Evolutionary conservation across 495 filamentous ascomycete genomes (phyloP), one percentile per base, ranked within the genome.

Genomic region (Entonaema liquescens): DNA sequence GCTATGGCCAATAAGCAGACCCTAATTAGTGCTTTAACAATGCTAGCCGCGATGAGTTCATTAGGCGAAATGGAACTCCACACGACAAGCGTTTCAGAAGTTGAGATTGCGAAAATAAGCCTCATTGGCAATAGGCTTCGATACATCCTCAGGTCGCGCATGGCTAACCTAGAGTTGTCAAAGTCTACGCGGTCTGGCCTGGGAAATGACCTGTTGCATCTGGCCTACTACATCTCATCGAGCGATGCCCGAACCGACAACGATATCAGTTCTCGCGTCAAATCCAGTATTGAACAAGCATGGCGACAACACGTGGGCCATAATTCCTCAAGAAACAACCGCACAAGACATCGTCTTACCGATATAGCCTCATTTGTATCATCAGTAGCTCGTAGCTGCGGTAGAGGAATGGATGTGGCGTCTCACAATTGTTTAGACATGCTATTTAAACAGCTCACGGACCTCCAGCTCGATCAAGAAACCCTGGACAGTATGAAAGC

Each of bases 21-120:
- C 28, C 64, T 79, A 25, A 76, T 72, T 17, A 82, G 80, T 63
- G 59, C 75, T 53, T 67, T 81, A 54, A 75, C 76, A 29, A 81
- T 77, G 49, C 63, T 81, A 59, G 63, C 74, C 8, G 67, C 79
- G 35, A 79, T 82, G 65, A 59, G 73, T 25, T 73, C 74, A 4
- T 59, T 81, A 15, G 77, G 74, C 56, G 68, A 77, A 52, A 75
- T 52, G 13, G 71, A 73, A 47, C 67, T 73, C 36, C 23, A 47
- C 19, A 63, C 62, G 8, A 2, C 54, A 35, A 9, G 19, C 23
- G 59, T 76, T 59, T 64, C 73, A 54, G 52, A 62, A 40, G 54
- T 62, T 33, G 71, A 74, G 57, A 72, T 62, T n/a, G 42, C 50
- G 15, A 75, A 68, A 56, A 70, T 76, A 36, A 29, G 23, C 8